phyloP scores from a whole-genome alignment of 2,329 filamentous ascomycete species.

The Sporothrix globosa region DNA sequence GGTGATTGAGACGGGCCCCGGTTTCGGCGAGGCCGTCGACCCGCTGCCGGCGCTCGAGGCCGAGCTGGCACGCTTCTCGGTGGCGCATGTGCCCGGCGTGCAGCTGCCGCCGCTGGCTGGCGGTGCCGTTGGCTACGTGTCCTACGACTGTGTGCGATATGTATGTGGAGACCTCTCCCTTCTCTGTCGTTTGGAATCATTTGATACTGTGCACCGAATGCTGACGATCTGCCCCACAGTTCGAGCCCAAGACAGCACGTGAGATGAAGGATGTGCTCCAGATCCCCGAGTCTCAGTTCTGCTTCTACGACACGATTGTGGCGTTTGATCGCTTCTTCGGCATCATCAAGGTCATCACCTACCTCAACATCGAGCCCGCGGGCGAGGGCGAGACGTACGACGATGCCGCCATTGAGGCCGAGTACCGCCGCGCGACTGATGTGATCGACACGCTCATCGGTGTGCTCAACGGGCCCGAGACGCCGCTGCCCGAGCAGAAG shows the following conservation, averaged over 20 bases:
- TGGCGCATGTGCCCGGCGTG: constrained; percentile 81
- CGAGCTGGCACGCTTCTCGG: constrained; percentile 76
- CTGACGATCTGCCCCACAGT: constrained; percentile 53
- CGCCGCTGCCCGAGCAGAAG: constrained; percentile 74
- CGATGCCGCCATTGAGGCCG: constrained; percentile 56
- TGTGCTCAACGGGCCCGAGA: constrained; percentile 72
- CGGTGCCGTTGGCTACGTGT: constrained; percentile 93
- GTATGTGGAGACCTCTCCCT: constrained; percentile 45
- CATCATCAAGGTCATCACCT: constrained; percentile 90
- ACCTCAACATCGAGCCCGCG: constrained; percentile 63
- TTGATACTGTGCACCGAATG: neutral
- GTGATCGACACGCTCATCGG: constrained; percentile 69
- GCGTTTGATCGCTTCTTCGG: constrained; percentile 95
- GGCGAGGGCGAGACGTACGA: constrained; percentile 31
- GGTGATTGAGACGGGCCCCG: constrained; percentile 82
- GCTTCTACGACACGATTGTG: constrained; percentile 93
- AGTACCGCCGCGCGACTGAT: constrained; percentile 69
- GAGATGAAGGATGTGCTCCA: constrained; percentile 84
- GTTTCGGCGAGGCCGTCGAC: constrained; percentile 81
- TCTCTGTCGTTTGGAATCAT: neutral
- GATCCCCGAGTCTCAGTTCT: constrained; percentile 93
- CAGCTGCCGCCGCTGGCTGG: constrained; percentile 84
- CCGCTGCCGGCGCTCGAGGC: constrained; percentile 80
- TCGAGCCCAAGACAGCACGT: constrained; percentile 93
- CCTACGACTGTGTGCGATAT: constrained; percentile 87